Conservation (phyloP, 1,284 basidiomycete species). For the Naganishia cerealis region DNA sequence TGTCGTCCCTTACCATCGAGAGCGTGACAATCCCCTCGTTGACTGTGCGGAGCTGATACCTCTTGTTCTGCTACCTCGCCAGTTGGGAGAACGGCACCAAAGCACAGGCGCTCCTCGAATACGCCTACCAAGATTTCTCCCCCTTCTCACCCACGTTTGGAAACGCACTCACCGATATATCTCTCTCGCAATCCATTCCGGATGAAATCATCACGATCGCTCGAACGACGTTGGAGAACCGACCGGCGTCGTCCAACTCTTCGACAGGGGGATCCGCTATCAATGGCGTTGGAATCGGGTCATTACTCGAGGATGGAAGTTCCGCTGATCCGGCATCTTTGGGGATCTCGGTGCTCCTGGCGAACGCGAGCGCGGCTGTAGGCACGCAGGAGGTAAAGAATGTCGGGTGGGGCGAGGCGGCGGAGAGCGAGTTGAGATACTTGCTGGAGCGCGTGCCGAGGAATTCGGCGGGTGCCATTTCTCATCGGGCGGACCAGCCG, state of each 20-base stretch:
- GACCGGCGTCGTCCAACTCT: constrained; percentile 53
- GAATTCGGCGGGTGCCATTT: constrained; percentile 50
- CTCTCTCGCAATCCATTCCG: constrained; percentile 56
- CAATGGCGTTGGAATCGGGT: constrained; percentile 60
- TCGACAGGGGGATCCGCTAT: constrained; percentile 52
- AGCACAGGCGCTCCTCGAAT: constrained; percentile 69
- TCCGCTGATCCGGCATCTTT: constrained; percentile 79
- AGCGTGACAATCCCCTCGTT: not conserved
- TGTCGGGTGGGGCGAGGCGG: constrained; percentile 67
- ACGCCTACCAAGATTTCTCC: constrained; percentile 64
- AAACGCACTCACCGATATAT: constrained; percentile 54
- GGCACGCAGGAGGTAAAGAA: constrained; percentile 45
- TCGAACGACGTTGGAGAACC: constrained; percentile 44
- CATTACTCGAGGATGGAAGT: constrained; percentile 59
- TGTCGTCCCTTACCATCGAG: not conserved
- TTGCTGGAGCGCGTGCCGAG: constrained; percentile 65
- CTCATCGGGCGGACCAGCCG: constrained; percentile 44
- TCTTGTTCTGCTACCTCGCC: not conserved
- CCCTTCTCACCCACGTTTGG: constrained; percentile 58
- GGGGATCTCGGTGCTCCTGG: constrained; percentile 74
- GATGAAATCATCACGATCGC: constrained; percentile 61
- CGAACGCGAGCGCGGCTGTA: constrained; percentile 49
- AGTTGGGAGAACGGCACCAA: constrained; percentile 84
- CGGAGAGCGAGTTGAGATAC: constrained; percentile 69
- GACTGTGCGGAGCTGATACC: not conserved